Conservation (phyloP, 345 rosid genomes). For the Populus davidiana region DNA sequence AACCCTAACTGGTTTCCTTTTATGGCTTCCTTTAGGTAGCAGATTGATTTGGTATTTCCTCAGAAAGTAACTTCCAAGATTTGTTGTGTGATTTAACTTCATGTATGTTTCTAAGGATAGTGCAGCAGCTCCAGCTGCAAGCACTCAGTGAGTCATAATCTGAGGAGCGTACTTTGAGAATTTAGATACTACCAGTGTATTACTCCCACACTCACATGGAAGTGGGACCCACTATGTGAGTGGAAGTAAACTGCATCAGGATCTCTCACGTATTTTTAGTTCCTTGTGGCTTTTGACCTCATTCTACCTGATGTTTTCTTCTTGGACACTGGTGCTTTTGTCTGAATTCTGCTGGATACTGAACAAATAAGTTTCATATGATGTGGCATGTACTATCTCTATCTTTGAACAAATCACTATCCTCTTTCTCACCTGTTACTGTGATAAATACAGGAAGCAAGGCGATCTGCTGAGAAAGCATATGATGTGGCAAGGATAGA, state of each 20-base stretch:
- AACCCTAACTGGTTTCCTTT: neutral
- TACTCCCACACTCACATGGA: neutral
- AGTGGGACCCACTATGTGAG: neutral
- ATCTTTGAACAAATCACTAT: neutral
- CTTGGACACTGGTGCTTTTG: neutral
- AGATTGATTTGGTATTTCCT: neutral
- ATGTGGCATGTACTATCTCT: neutral
- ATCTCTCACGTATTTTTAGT: neutral
- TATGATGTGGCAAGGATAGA: constrained; percentile 48
- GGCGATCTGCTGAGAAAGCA: constrained; percentile 58
- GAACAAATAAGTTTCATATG: neutral
- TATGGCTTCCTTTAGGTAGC: neutral
- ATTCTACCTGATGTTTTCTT: constrained; percentile 7
- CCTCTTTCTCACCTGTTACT: constrained; percentile 1
- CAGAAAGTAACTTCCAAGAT: neutral
- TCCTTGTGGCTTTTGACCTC: neutral
- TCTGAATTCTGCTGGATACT: constrained; percentile 1
- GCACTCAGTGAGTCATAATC: neutral
- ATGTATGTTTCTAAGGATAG: no score
- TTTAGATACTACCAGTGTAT: neutral
- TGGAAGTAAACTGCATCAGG: neutral
- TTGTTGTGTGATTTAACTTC: neutral
- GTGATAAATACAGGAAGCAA: constrained; percentile 58
- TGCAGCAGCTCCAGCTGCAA: neutral
- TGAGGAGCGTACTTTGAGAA: neutral